Base-by-base conservation (phyloP, 345 rosid genomes). In the Ceriops zippeliana region DNA sequence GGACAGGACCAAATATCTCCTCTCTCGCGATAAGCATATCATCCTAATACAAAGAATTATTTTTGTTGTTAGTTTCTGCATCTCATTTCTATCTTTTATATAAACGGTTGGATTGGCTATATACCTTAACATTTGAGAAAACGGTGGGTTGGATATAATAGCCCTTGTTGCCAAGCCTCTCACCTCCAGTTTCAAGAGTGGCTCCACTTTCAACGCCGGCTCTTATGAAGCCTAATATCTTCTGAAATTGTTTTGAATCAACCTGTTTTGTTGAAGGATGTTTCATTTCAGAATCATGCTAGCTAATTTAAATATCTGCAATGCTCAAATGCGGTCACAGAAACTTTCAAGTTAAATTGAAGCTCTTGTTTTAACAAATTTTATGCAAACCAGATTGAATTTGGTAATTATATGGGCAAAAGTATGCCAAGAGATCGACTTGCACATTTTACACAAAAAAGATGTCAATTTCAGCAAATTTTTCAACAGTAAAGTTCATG, bases 1-100 rank as follows among this genome's bases (percentile, higher is more conserved):
- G 98, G 58, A 93, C 96, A 0, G 98, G 98, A 22, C 98, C 98
- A 26, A 93, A 93, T 59, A 93, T 93, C 86, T 91, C 98, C 1
- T 93, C 98, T 69, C 72, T 79, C 0, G 96, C 98, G 35, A 93
- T 93, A 81, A 83, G 66, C 98, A 93, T 93, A 59, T 91, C 91
- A 52, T 93, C 98, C 98, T 93, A 73, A 57, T 54, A 21, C 20
- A 71, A 46, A 57, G 61, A 27, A 21, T 24, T 15, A 28, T 35
- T 21, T 1, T 1, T 58, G 59, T 49, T 34, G 58, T 64, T 15
- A 57, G 62, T 38, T 62, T 62, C 42, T 19, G 5, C 9, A 16
- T 32, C 46, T 65, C 68, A 34, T 16, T 24, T 30, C 27, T n/a
- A 38, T 4, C 15, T 13, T 58, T 19, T 17, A 13, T 0, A 6